Percentiles rank a stretch among this genome's conserved stretches.
Conservation (phyloP, 306 rosid species). For the Delonix regia region DNA sequence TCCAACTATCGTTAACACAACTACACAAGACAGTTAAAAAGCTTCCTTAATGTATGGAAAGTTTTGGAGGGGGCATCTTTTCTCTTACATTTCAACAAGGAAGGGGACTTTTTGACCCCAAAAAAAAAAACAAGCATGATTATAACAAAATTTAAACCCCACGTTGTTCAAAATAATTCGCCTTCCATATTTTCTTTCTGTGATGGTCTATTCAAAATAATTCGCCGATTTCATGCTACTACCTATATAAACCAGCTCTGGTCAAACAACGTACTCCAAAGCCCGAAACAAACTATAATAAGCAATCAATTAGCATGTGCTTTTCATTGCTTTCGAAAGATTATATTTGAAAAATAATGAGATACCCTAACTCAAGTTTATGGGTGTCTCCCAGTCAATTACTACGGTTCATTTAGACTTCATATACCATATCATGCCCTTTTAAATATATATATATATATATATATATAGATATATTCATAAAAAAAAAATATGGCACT, state of each 20-base stretch:
- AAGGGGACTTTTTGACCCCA: constrained; percentile 11
- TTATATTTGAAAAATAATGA: background rate
- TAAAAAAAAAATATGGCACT: no score
- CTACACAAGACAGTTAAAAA: constrained; percentile 22
- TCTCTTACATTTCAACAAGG: constrained; percentile 11
- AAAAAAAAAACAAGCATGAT: background rate
- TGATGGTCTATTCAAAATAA: background rate
- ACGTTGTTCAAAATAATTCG: background rate
- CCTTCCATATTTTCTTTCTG: background rate
- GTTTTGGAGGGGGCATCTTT: constrained; percentile 15
- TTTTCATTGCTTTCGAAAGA: constrained; percentile 3
- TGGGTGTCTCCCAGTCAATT: constrained; percentile 1
- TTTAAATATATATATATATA: no score
- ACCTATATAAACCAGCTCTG: background rate
- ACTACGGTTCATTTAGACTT: background rate
- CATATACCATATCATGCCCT: no score
- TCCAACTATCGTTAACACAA: constrained; percentile 2
- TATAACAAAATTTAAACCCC: background rate
- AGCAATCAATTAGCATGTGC: constrained; percentile 27
- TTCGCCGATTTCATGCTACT: background rate
- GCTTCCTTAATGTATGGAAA: constrained; percentile 11
- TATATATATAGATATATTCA: no score
- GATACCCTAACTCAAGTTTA: background rate
- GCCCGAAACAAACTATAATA: constrained; percentile 9
- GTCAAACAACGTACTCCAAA: constrained; percentile 25